Conservation (phyloP, 2,329 filamentous ascomycete species). For the Hymenoscyphus salicellus region DNA sequence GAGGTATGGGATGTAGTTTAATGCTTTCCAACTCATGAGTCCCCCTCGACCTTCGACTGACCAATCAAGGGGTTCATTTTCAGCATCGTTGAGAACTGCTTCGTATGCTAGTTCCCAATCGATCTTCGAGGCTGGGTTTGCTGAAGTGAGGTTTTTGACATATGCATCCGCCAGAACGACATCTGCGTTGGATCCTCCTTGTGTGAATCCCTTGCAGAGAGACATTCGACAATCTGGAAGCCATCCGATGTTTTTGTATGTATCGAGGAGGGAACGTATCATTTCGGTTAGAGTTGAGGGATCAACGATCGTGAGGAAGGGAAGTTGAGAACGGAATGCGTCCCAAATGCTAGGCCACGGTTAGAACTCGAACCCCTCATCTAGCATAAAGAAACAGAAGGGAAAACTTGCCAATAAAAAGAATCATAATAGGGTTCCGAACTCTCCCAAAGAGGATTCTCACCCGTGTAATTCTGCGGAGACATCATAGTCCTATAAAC, state of each 20-base stretch:
- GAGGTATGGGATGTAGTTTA: slow-evolving; percentile 68
- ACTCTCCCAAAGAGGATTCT: slow-evolving; percentile 66
- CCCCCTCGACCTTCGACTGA: slow-evolving; percentile 68
- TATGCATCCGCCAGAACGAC: slow-evolving; percentile 66
- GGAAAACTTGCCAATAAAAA: slow-evolving; percentile 51
- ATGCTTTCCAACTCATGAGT: slow-evolving; percentile 65
- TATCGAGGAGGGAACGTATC: slow-evolving; percentile 70
- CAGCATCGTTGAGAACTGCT: slow-evolving; percentile 63
- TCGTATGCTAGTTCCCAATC: slow-evolving; percentile 69
- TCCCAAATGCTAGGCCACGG: slow-evolving; percentile 63
- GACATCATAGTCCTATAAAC: slow-evolving; percentile 68
- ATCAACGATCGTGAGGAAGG: slow-evolving; percentile 68
- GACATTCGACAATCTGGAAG: slow-evolving; percentile 52
- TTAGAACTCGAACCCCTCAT: neutral
- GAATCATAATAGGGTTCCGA: slow-evolving; percentile 71
- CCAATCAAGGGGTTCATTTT: slow-evolving; percentile 60
- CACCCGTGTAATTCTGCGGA: slow-evolving; percentile 70
- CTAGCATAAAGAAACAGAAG: neutral
- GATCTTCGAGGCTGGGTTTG: slow-evolving; percentile 43
- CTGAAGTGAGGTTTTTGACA: slow-evolving; percentile 56
- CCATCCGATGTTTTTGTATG: slow-evolving; percentile 60
- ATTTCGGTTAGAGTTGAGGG: slow-evolving; percentile 61
- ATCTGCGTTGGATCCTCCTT: slow-evolving; percentile 74
- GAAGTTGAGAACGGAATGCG: slow-evolving; percentile 65
- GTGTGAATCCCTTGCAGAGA: slow-evolving; percentile 70